Percentiles rank a stretch among this genome's conserved stretches.
phyloP scores from a whole-genome alignment of 1,284 basidiomycete species.

The Ustilago loliicola region DNA sequence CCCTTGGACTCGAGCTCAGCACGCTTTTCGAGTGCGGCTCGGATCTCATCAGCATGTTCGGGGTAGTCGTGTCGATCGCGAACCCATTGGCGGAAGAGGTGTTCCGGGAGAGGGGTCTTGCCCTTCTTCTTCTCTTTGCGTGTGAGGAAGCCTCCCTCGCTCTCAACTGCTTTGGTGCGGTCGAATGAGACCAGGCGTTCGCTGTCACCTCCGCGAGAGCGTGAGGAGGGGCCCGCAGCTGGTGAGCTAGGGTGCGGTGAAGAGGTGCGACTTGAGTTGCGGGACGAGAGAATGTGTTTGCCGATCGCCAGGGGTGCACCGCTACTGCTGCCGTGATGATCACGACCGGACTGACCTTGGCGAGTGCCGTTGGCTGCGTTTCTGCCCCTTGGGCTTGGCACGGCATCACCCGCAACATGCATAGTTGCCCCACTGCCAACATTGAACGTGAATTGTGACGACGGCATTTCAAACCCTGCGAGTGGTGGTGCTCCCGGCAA shows the following conservation, averaged over 20 bases:
- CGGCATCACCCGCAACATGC: slow-evolving; percentile 37
- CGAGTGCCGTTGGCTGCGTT: slow-evolving; percentile 10
- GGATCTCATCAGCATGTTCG: slow-evolving; percentile 28
- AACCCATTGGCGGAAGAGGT: slow-evolving; percentile 33
- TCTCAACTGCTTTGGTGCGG: slow-evolving; percentile 21
- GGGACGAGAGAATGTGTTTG: slow-evolving; percentile 18
- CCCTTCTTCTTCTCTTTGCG: slow-evolving; percentile 34
- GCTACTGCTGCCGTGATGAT: slow-evolving; percentile 1
- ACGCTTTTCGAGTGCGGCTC: slow-evolving; percentile 18
- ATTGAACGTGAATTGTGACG: slow-evolving; percentile 50
- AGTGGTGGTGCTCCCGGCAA: slow-evolving; percentile 38
- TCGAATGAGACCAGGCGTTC: slow-evolving; percentile 23
- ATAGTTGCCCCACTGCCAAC: slow-evolving; percentile 45
- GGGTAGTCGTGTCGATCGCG: slow-evolving; percentile 24
- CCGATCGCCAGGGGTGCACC: slow-evolving; percentile 21
- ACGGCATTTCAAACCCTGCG: slow-evolving; percentile 30
- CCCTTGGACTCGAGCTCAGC: slow-evolving; percentile 26
- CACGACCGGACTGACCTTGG: slow-evolving; percentile 11
- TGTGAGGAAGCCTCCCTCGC: slow-evolving; percentile 33
- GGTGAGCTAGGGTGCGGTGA: slow-evolving; percentile 15
- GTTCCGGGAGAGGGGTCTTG: slow-evolving; percentile 33
- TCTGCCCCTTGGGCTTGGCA: slow-evolving; percentile 13
- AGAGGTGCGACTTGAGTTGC: slow-evolving; percentile 11
- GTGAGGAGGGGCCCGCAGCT: slow-evolving; percentile 5
- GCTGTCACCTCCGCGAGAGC: background rate